A percentile compares a stretch with the other conserved stretches of the same genome.
These are phyloP conservation scores for Trametes maxima DNA, from an alignment of 768 basidiomycete genomes.

Conservation along the genomic window DNA sequence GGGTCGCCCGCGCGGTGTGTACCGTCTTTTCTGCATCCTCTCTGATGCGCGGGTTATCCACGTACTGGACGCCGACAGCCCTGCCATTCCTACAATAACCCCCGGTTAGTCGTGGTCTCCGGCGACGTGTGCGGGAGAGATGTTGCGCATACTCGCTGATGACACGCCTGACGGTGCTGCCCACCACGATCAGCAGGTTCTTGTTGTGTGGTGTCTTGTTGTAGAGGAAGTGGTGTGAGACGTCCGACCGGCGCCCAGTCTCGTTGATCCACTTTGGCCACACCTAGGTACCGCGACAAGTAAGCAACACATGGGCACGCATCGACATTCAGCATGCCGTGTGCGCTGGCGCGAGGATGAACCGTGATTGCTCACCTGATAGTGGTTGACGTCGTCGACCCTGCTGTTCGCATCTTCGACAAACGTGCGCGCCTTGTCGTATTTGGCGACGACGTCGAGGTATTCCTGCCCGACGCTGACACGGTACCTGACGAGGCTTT, in stretches of 20 bases:
- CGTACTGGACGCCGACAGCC: slow-evolving; percentile 43
- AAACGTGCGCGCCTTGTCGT: slow-evolving; percentile 17
- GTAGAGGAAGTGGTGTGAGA: slow-evolving; percentile 47
- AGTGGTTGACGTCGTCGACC: neutral
- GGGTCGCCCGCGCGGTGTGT: slow-evolving; percentile 32
- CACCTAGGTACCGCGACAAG: neutral
- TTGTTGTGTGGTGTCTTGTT: slow-evolving; percentile 29
- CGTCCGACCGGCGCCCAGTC: slow-evolving; percentile 61
- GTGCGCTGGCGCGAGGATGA: neutral
- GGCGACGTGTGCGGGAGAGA: too few species aligned
- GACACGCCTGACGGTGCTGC: slow-evolving; percentile 39
- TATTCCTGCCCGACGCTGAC: slow-evolving; percentile 50
- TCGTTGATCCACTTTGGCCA: slow-evolving; percentile 42
- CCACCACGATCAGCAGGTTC: slow-evolving; percentile 37
- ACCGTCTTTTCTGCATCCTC: slow-evolving; percentile 18
- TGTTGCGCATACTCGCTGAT: slow-evolving; percentile 36
- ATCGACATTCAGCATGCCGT: neutral
- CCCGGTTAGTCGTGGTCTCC: neutral
- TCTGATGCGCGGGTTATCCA: slow-evolving; percentile 29
- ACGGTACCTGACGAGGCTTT: slow-evolving; percentile 41
- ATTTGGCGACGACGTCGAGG: slow-evolving; percentile 45
- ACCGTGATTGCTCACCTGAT: neutral
- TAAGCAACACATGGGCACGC: too few species aligned
- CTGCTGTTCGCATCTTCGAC: neutral
- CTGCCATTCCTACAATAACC: slow-evolving; percentile 39